A percentile compares a stretch with the other conserved stretches of the same genome.
Evolutionary conservation across 2,329 filamentous ascomycete genomes (phyloP).

Genomic region (Fusarium citri): DNA sequence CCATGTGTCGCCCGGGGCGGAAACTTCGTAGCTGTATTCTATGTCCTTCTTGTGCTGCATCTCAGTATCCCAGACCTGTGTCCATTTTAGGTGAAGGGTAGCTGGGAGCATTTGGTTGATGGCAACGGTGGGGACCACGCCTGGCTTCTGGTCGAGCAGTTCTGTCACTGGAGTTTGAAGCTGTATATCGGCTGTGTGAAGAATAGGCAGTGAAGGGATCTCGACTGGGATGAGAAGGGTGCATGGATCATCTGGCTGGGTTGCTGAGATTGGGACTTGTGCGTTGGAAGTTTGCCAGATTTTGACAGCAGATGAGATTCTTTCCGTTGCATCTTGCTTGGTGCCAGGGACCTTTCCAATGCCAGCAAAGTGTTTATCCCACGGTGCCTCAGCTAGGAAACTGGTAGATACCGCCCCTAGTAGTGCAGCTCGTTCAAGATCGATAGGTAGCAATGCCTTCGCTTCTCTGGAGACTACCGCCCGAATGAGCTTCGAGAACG

Average conservation of each 20-base stretch:
- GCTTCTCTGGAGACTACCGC: constrained; percentile 59
- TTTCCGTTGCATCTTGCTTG: constrained; percentile 47
- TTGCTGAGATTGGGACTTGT: constrained; percentile 44
- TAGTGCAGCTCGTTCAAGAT: constrained; percentile 68
- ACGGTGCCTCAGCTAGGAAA: constrained; percentile 59
- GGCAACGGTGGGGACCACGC: constrained; percentile 60
- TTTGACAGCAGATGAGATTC: constrained; percentile 47
- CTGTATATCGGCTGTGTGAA: constrained; percentile 81
- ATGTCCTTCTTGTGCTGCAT: constrained; percentile 60
- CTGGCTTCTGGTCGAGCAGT: constrained; percentile 45
- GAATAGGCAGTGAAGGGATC: constrained; percentile 82
- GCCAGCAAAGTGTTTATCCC: constrained; percentile 63
- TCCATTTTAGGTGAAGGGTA: constrained; percentile 71
- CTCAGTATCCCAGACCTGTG: constrained; percentile 69
- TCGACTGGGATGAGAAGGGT: constrained; percentile 91
- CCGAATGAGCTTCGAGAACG: constrained; percentile 61
- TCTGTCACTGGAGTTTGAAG: constrained; percentile 57
- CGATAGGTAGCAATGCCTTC: constrained; percentile 57
- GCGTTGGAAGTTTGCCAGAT: constrained; percentile 50
- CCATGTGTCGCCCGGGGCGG: constrained; percentile 80
- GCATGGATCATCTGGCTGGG: constrained; percentile 55
- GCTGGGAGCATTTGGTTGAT: constrained; percentile 75
- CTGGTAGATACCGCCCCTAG: constrained; percentile 63
- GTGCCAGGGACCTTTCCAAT: constrained; percentile 57
- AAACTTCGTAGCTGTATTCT: constrained; percentile 86